phyloP scores from a whole-genome alignment of 768 basidiomycete species.

The Amyloporia xantha region DNA sequence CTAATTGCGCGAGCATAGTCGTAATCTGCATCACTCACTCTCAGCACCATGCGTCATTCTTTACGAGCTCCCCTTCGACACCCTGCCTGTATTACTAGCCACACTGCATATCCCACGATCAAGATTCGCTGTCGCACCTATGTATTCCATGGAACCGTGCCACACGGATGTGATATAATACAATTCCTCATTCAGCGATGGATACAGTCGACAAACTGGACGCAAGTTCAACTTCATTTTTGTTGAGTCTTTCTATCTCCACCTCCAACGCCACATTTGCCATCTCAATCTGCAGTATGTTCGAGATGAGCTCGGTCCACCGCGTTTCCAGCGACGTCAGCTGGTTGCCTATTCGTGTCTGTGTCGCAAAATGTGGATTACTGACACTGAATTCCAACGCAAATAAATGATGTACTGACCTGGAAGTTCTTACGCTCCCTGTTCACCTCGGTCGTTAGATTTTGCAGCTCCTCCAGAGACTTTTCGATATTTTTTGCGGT shows the following conservation, averaged over 20 bases:
- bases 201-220: constrained; percentile 6
- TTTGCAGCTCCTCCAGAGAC: constrained; percentile 69
- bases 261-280: constrained; percentile 85
- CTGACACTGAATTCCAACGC: neutral
- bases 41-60: no score
- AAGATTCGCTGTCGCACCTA: no score
- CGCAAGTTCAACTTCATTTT: constrained; percentile 57
- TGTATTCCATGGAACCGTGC: no score
- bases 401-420: constrained; percentile 34
- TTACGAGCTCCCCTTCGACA: no score
- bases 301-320: constrained; percentile 92
- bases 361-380: constrained; percentile 2
- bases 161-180: no score
- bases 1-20: no score
- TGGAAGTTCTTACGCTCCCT: constrained; percentile 82
- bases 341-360: constrained; percentile 78
- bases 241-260: constrained; percentile 60
- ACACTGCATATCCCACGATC: no score
- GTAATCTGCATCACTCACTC: no score
- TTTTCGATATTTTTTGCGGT: constrained; percentile 67
- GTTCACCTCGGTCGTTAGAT: constrained; percentile 80
- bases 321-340: constrained; percentile 75
- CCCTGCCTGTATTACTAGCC: no score
- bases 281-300: constrained; percentile 90
- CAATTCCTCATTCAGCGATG: neutral